Evolutionary conservation across 768 basidiomycete species (phyloP).

Genomic region (Exsudoporus frostii): DNA sequence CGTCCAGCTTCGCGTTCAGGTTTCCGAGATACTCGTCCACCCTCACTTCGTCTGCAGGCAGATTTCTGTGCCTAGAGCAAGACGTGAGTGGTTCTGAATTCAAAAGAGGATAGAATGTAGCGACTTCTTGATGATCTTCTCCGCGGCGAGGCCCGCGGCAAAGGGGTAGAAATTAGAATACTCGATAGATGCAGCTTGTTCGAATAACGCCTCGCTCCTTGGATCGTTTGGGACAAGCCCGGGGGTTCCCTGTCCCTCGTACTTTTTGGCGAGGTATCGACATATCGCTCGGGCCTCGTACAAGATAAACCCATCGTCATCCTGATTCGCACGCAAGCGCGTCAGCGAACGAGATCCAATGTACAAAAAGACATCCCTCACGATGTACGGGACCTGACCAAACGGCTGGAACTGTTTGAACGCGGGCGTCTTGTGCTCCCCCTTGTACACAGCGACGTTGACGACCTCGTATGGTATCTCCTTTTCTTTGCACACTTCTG

Average conservation of each 20-base stretch:
- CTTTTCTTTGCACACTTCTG: constrained; percentile 37
- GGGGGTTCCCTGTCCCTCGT: constrained; percentile 18
- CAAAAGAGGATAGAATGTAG: constrained; percentile 18
- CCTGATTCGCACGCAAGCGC: constrained; percentile 6
- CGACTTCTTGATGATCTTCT: constrained; percentile 53
- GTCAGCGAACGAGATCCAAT: neutral
- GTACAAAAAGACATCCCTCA: constrained; percentile 1
- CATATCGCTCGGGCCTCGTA: constrained; percentile 30
- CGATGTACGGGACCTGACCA: constrained; percentile 37
- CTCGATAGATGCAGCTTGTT: constrained; percentile 24
- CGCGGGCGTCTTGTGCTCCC: constrained; percentile 32
- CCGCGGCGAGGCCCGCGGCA: constrained; percentile 40
- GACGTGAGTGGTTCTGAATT: constrained; percentile 3
- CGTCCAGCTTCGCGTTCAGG: constrained; percentile 42
- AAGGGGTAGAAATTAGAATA: constrained; percentile 46
- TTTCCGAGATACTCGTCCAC: constrained; percentile 21
- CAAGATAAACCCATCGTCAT: constrained; percentile 33
- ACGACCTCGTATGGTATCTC: constrained; percentile 38
- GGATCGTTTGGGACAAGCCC: constrained; percentile 19
- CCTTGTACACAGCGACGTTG: constrained; percentile 31
- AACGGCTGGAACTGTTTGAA: constrained; percentile 35
- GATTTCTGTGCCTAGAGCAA: constrained; percentile 2
- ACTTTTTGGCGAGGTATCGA: constrained; percentile 32
- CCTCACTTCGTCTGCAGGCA: constrained; percentile 19
- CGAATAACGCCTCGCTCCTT: constrained; percentile 15